phyloP scores from a whole-genome alignment of 164 flowering plant genomes.

The Akebia trifoliata region DNA sequence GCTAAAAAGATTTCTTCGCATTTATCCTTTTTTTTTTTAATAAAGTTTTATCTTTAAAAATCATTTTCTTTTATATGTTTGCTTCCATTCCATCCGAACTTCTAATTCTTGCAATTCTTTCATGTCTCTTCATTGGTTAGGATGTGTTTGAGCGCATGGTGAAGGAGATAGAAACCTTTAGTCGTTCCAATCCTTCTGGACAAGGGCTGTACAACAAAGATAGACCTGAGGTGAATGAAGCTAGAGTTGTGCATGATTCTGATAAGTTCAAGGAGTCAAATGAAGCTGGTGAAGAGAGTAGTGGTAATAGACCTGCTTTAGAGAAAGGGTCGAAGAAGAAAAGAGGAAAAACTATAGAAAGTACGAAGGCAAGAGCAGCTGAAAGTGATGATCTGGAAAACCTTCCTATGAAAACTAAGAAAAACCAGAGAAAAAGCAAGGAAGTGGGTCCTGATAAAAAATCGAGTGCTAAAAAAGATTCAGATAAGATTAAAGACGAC shows the following conservation, averaged over 20 bases:
- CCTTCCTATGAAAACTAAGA: slow-evolving; percentile 61
- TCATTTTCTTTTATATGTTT: not conserved
- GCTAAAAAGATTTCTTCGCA: too few species aligned
- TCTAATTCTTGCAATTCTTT: slow-evolving; percentile 21
- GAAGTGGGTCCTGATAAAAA: slow-evolving; percentile 54
- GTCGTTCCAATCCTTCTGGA: slow-evolving; percentile 29
- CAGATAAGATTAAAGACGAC: slow-evolving; percentile 40
- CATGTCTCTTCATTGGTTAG: slow-evolving; percentile 28
- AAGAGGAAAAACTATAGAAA: slow-evolving; percentile 61
- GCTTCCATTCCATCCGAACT: slow-evolving; percentile 7
- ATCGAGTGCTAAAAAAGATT: slow-evolving; percentile 43
- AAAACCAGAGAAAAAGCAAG: slow-evolving; percentile 68
- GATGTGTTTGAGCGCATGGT: slow-evolving; percentile 58
- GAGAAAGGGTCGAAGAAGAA: slow-evolving; percentile 83
- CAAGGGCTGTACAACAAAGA: slow-evolving; percentile 23
- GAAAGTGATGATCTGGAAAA: slow-evolving; percentile 56
- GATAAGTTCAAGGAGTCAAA: slow-evolving; percentile 27
- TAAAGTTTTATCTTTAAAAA: too few species aligned
- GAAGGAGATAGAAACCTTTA: slow-evolving; percentile 51
- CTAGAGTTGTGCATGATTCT: slow-evolving; percentile 40
- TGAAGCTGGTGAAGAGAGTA: slow-evolving; percentile 43
- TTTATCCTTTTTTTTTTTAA: too few species aligned
- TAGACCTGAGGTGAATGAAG: slow-evolving; percentile 27
- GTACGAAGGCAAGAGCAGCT: slow-evolving; percentile 32
- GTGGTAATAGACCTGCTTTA: slow-evolving; percentile 30